Conservation (phyloP, 768 basidiomycete genomes). For the Mrakia gelida region DNA sequence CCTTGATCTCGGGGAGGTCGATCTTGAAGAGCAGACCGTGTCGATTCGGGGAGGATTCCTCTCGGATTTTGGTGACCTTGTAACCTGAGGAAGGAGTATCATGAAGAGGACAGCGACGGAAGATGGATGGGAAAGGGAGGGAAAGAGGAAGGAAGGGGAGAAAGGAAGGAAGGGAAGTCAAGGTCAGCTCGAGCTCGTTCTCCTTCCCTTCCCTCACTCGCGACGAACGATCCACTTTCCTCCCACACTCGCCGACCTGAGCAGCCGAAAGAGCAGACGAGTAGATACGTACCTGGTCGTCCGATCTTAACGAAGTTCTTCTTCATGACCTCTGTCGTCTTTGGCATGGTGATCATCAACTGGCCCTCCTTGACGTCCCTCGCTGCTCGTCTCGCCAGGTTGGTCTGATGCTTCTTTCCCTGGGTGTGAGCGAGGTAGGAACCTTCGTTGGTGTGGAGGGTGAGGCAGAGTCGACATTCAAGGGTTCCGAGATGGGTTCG, state of each 20-base stretch:
- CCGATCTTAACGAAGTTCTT: conserved; percentile 98
- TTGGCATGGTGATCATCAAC: conserved; percentile 66
- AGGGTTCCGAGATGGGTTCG: conserved; percentile 97
- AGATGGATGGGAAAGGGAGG: not conserved
- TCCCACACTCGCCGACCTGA: not conserved
- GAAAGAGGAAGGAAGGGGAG: too few relatives aligned
- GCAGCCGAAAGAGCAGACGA: not conserved
- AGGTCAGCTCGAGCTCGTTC: conserved; percentile 17
- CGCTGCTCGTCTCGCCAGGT: conserved; percentile 94
- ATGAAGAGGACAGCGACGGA: not conserved
- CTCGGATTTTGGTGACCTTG: conserved; percentile 83
- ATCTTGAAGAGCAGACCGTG: conserved; percentile 98
- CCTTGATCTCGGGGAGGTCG: conserved; percentile 80
- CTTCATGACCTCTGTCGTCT: conserved; percentile 66
- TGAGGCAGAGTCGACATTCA: conserved; percentile 95
- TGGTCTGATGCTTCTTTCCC: conserved; percentile 99
- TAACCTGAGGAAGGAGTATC: conserved; percentile 50
- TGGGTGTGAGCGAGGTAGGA: conserved; percentile 92
- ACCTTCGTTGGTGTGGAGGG: conserved; percentile 98
- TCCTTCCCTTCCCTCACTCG: not conserved
- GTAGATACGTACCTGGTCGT: conserved; percentile 68
- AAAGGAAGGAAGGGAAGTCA: too few relatives aligned
- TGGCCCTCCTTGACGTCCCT: conserved; percentile 91
- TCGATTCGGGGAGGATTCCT: conserved; percentile 65
- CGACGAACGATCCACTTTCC: too few relatives aligned